Evolutionary conservation across 768 basidiomycete species (phyloP).

Genomic region (Holtermanniella nyarrowii): DNA sequence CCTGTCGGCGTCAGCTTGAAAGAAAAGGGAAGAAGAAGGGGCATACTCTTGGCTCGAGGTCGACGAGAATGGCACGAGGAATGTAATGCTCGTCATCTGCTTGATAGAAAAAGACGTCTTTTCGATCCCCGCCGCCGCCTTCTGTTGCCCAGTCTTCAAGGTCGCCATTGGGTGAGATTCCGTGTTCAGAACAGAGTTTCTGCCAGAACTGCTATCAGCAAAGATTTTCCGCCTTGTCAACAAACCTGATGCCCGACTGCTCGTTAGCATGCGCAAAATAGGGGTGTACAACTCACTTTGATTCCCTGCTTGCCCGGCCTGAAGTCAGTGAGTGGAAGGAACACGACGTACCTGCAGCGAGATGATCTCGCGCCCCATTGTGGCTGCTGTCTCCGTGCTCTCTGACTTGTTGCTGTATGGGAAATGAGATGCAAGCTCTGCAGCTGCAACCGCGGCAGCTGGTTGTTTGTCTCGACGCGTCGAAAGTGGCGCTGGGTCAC

Average conservation of each 20-base stretch:
- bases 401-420: too few relatives aligned
- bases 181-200: constrained; percentile 93
- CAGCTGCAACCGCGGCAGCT: too few relatives aligned
- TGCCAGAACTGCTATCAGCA: constrained; percentile 73
- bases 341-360: constrained; percentile 37
- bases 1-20: constrained; percentile 46
- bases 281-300: constrained; percentile 53
- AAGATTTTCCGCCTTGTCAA: constrained; percentile 2
- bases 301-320: constrained; percentile 86
- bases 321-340: constrained; percentile 44
- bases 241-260: constrained; percentile 3
- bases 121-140: constrained; percentile 68
- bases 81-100: constrained; percentile 99
- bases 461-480: too few relatives aligned
- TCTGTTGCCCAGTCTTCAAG: constrained; percentile 96
- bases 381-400: too few relatives aligned
- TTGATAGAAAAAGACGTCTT: constrained; percentile 99
- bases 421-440: too few relatives aligned
- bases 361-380: constrained; percentile 43
- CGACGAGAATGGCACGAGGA: constrained; percentile 82
- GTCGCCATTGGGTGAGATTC: constrained; percentile 88
- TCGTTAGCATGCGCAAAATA: not conserved
- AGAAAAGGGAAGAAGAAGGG: not conserved
- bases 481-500: too few relatives aligned
- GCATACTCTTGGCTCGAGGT: constrained; percentile 81